Percentiles rank a stretch among this genome's conserved stretches.
These are phyloP conservation scores for Mercurialis annua DNA, from an alignment of 345 rosid genomes.

Conservation along the genomic window DNA sequence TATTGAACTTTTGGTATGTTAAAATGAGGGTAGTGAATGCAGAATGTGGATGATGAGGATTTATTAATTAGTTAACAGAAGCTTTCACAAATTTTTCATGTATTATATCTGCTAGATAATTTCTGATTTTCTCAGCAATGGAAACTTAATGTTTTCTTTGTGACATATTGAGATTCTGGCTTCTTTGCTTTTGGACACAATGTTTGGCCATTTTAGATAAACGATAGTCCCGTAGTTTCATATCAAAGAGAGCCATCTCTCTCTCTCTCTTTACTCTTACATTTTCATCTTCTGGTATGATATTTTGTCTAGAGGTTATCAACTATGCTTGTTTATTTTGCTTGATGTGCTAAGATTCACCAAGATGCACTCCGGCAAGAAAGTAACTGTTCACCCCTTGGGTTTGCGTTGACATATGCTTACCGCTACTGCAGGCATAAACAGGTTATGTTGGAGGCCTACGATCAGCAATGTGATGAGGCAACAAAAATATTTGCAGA, in stretches of 20 bases:
- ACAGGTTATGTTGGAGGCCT: conserved; percentile 81
- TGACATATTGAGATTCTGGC: neutral
- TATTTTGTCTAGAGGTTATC: neutral
- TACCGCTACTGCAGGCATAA: conserved; percentile 56
- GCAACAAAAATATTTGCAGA: conserved; percentile 86
- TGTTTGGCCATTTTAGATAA: neutral
- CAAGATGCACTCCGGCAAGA: neutral
- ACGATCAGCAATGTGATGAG: conserved; percentile 90
- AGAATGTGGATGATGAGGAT: neutral
- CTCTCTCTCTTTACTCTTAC: too few species aligned
- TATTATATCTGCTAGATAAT: neutral
- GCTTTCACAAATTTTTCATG: neutral
- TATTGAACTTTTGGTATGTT: neutral
- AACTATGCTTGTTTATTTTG: neutral
- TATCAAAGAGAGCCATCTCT: neutral
- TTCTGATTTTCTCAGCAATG: neutral
- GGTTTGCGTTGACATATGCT: neutral
- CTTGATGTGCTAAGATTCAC: neutral
- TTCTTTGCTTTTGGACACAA: neutral
- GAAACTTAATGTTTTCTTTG: neutral
- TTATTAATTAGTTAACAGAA: neutral
- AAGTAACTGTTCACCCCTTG: neutral
- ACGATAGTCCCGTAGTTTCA: neutral
- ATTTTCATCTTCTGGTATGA: neutral
- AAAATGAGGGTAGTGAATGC: neutral